Percentiles rank a stretch among this genome's conserved stretches.
Evolutionary conservation across 176 grass and related monocot genomes (phyloP).

Genomic region (Tuctoria greenei): DNA sequence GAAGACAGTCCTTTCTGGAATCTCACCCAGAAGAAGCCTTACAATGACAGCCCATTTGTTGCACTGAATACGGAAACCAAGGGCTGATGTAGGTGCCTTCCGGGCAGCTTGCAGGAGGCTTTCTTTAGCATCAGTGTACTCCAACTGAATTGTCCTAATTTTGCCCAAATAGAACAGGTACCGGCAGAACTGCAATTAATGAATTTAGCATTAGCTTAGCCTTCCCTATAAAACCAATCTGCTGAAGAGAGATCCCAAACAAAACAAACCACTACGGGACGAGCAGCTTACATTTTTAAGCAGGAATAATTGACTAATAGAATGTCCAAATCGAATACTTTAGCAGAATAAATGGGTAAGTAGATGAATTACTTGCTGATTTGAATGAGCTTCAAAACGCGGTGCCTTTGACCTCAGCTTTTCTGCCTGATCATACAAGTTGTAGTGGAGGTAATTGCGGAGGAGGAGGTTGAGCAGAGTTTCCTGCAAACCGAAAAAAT

Average conservation of each 20-base stretch:
- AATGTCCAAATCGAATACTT: background rate
- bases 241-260: background rate
- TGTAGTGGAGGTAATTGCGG: constrained; percentile 96
- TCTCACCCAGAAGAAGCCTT: constrained; percentile 77
- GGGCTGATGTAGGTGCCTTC: constrained; percentile 68
- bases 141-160: constrained; percentile 91
- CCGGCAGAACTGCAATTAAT: constrained; percentile 64
- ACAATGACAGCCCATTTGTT: constrained; percentile 90
- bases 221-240: background rate
- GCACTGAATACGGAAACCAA: constrained; percentile 85
- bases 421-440: constrained; percentile 88
- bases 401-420: constrained; percentile 94
- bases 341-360: background rate
- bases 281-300: background rate
- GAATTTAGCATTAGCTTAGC: background rate
- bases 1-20: constrained; percentile 86
- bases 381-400: constrained; percentile 92
- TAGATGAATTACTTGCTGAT: constrained; percentile 62
- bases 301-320: background rate
- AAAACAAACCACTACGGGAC: background rate
- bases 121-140: constrained; percentile 91
- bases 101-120: constrained; percentile 85
- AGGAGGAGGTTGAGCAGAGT: constrained; percentile 95
- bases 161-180: constrained; percentile 90
- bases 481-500: constrained; percentile 48